Evolutionary conservation across 345 rosid genomes (phyloP).

Genomic region (Limnanthes douglasii): DNA sequence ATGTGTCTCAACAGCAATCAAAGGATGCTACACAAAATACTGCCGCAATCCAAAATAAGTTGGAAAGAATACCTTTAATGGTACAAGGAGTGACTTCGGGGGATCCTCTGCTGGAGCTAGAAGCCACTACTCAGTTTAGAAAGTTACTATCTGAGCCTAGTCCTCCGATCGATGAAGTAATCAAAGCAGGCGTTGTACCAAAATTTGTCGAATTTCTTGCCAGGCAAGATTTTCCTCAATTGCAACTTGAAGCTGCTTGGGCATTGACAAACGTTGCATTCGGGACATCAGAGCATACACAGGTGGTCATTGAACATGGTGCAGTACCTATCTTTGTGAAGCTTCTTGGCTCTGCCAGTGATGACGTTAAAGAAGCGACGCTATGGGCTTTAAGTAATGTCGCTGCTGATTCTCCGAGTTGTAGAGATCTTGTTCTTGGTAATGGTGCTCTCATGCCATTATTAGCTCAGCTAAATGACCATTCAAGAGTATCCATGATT

Average conservation of each 20-base stretch:
- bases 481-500: constrained; percentile 53
- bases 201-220: constrained; percentile 72
- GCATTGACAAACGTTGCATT: constrained; percentile 86
- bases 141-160: constrained; percentile 71
- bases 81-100: constrained; percentile 66
- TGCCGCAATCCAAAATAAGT: constrained; percentile 54
- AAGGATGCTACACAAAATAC: constrained; percentile 31
- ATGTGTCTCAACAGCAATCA: constrained; percentile 34
- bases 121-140: constrained; percentile 68
- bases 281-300: constrained; percentile 78
- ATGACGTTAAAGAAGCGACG: constrained; percentile 84
- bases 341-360: constrained; percentile 66
- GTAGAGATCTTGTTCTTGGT: constrained; percentile 60
- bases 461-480: constrained; percentile 48
- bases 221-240: constrained; percentile 59
- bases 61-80: constrained; percentile 62
- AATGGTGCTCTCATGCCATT: constrained; percentile 52
- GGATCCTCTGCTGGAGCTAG: constrained; percentile 45
- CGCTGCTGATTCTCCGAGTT: constrained; percentile 62
- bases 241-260: constrained; percentile 91
- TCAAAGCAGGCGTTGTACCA: constrained; percentile 65
- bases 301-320: constrained; percentile 70
- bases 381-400: constrained; percentile 79
- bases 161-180: constrained; percentile 87
- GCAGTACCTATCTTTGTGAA: constrained; percentile 74